Base-by-base conservation (phyloP, 2,329 filamentous ascomycete species). In the Clarireedia sp. region DNA sequence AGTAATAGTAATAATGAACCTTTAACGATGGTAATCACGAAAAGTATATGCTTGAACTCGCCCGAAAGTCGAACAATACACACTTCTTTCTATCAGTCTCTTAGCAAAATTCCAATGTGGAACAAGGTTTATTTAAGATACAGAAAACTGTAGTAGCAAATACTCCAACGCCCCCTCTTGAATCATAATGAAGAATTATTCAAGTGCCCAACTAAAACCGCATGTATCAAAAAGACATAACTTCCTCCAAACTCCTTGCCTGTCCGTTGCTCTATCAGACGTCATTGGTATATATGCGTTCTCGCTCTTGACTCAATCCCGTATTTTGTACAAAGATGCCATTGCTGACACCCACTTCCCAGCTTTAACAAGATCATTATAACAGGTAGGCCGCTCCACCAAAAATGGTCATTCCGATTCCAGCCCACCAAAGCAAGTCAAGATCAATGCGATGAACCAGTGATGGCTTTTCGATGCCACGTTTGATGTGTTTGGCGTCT, bases 351-450 rank as follows among this genome's bases (percentile, higher is more conserved):
- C 23, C 26, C 8, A 21, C n/a, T 38, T 26, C 29, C 12, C 29
- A 33, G 29, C 29, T 33, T 46, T 26, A 37, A 48, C 43, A 52
- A 47, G 23, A 19, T 23, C 24, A 17, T 37, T 57, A 69, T 58
- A 70, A 57, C 53, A 68, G 56, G 54, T 69, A 70, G 12, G 67
- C 67, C 3, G 65, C 66, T 37, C 67, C 67, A 7, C 68, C 67
- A 47, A 70, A 68, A 21, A 69, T 38, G 16, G 61, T 62, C 66
- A 70, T 64, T 8, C 63, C 67, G n/a, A 70, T 50, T 19, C 68
- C 67, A 1, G 61, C 60, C 66, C 66, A 69, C 66, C 66, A 69
- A 6, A 70, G 21, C 47, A 68, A 57, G 43, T 64, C 60, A 26
- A 63, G 52, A 60, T 69, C 64, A 10, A 69, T 54, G 9, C 57